These are phyloP conservation scores for Chrysanthemum seticuspe DNA, from an alignment of 129 eudicot species.

Conservation along the genomic window DNA sequence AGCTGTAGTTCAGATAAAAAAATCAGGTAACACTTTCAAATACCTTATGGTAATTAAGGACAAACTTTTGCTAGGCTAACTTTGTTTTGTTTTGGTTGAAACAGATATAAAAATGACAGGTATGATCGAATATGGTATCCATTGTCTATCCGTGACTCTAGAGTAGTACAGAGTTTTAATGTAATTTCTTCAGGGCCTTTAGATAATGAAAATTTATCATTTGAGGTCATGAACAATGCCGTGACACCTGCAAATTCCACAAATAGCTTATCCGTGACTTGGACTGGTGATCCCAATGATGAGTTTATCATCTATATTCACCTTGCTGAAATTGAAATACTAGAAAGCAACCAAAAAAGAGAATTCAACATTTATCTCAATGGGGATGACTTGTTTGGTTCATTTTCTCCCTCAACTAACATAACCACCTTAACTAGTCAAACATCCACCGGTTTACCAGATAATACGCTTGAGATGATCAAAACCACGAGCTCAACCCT, in stretches of 20 bases:
- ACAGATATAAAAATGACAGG: conserved; percentile 39
- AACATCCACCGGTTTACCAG: neutral
- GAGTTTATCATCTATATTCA: too few species aligned
- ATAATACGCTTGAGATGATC: neutral
- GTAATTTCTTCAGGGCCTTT: neutral
- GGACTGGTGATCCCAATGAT: too few species aligned
- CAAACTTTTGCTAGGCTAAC: neutral
- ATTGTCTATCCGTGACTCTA: too few species aligned
- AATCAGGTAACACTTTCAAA: neutral
- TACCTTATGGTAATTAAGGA: neutral
- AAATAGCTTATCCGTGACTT: too few species aligned
- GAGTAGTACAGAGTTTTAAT: neutral
- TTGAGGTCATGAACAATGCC: too few species aligned
- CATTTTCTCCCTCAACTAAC: neutral
- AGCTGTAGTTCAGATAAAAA: neutral
- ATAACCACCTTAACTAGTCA: neutral
- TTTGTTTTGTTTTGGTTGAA: neutral
- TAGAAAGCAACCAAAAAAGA: too few species aligned
- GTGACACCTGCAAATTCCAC: too few species aligned
- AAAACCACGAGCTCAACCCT: conserved; percentile 32
- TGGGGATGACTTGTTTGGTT: too few species aligned
- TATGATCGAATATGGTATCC: conserved; percentile 37
- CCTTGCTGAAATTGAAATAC: too few species aligned
- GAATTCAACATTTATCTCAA: too few species aligned
- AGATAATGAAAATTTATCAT: neutral